Percentiles rank a stretch among this genome's conserved stretches.
Conservation (phyloP, 495 filamentous ascomycete species). For the Hypoxylon cercidicola region DNA sequence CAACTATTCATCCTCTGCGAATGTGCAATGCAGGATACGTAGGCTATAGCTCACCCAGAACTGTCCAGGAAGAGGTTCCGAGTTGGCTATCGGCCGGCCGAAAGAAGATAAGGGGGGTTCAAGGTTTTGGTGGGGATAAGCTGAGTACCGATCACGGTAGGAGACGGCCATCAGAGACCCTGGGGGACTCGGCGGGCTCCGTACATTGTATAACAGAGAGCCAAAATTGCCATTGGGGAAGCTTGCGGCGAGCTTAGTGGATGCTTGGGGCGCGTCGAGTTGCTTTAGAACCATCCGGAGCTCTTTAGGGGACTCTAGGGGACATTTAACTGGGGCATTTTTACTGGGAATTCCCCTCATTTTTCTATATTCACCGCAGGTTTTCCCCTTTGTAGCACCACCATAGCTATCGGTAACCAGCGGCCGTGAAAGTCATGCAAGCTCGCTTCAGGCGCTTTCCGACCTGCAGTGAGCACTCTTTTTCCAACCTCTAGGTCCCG, state of each 20-base stretch:
- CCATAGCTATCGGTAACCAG: constrained; percentile 31
- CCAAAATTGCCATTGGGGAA: constrained; percentile 30
- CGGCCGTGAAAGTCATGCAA: constrained; percentile 15
- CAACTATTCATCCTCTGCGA: neutral
- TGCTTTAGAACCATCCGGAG: constrained; percentile 26
- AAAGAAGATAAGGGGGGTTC: constrained; percentile 5
- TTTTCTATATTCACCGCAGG: constrained; percentile 4
- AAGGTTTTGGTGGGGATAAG: neutral
- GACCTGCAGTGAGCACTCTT: constrained; percentile 28
- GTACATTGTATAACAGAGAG: constrained; percentile 34
- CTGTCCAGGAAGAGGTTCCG: too few relatives aligned
- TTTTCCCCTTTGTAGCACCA: constrained; percentile 17
- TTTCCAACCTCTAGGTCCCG: constrained; percentile 14
- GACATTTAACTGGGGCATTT: constrained; percentile 1
- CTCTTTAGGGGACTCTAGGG: constrained; percentile 16
- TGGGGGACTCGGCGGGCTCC: constrained; percentile 40
- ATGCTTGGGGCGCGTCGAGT: neutral
- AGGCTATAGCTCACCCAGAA: too few relatives aligned
- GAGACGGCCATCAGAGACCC: constrained; percentile 21
- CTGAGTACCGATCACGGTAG: constrained; percentile 32
- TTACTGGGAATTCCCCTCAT: constrained; percentile 39
- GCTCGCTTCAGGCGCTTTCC: constrained; percentile 42
- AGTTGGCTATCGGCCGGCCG: constrained; percentile 13
- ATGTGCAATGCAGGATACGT: neutral
- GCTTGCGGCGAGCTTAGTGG: constrained; percentile 19